These are phyloP conservation scores for Talaromyces sp. DNA, from an alignment of 2,329 filamentous ascomycete genomes.

Conservation along the genomic window DNA sequence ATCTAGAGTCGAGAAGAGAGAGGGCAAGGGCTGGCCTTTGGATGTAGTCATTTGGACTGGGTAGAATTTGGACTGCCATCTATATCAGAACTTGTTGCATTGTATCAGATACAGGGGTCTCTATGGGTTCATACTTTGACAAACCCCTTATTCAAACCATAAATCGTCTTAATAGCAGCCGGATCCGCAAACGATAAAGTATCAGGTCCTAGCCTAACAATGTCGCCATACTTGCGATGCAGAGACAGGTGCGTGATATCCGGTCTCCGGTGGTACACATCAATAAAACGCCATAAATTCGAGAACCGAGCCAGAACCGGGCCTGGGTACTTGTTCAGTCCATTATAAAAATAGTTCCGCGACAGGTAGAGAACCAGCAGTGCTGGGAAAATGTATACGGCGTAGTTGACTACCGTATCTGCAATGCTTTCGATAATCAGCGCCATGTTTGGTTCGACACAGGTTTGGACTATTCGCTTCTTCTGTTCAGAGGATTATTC, in stretches of 20 bases:
- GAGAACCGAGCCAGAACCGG: neutral
- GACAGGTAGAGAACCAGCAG: neutral
- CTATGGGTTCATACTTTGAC: slow-evolving; percentile 55
- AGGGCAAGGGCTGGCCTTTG: slow-evolving; percentile 63
- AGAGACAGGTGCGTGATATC: slow-evolving; percentile 2
- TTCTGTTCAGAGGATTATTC: too few relatives aligned
- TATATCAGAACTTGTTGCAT: neutral
- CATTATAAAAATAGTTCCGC: neutral
- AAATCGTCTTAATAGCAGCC: slow-evolving; percentile 70
- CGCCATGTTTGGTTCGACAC: neutral
- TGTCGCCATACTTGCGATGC: slow-evolving; percentile 9
- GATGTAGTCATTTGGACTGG: slow-evolving; percentile 70
- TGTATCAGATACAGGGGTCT: neutral
- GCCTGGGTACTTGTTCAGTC: slow-evolving; percentile 1
- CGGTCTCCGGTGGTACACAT: neutral
- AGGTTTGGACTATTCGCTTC: neutral
- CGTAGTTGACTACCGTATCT: neutral
- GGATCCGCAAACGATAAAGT: slow-evolving; percentile 68
- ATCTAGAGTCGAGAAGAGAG: slow-evolving; percentile 68
- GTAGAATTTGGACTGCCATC: slow-evolving; percentile 63
- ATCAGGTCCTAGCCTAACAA: slow-evolving; percentile 9
- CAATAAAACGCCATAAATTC: slow-evolving; percentile 1
- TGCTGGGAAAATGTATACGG: neutral
- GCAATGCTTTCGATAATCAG: neutral
- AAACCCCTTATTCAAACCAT: slow-evolving; percentile 77